Percentiles rank a stretch among this genome's conserved stretches.
These are phyloP conservation scores for Tetrahymena thermophila DNA, from an alignment of 73 alveolate species.

Conservation along the genomic window DNA sequence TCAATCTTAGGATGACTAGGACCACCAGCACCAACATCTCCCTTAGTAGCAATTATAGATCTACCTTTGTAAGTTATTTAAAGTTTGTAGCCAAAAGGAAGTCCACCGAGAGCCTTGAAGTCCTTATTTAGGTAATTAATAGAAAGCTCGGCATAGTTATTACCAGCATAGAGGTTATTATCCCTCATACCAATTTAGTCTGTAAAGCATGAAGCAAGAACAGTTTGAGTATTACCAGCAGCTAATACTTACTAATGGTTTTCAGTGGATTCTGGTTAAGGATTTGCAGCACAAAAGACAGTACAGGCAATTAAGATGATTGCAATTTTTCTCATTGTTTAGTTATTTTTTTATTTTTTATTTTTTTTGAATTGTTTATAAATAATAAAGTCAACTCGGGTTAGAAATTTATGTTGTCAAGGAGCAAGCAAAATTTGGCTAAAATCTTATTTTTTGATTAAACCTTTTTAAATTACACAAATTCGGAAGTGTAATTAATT, in stretches of 20 bases:
- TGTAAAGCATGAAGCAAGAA: constrained; percentile 40
- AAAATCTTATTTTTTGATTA: background rate
- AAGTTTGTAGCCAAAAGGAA: constrained; percentile 42
- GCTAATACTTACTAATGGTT: background rate
- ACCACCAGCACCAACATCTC: constrained; percentile 73
- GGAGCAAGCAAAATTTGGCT: background rate
- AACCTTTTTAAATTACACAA: background rate
- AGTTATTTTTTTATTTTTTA: background rate
- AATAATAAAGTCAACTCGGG: background rate
- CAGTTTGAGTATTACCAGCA: constrained; percentile 12
- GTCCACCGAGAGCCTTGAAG: constrained; percentile 57
- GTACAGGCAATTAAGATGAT: background rate
- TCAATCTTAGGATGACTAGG: constrained; percentile 57
- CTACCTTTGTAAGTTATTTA: constrained; percentile 54
- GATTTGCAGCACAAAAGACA: background rate
- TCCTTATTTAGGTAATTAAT: constrained; percentile 23
- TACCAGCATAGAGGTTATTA: constrained; percentile 55
- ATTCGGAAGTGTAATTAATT: background rate
- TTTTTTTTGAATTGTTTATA: background rate
- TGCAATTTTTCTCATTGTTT: background rate
- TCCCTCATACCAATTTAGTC: constrained; percentile 47
- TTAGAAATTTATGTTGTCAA: background rate
- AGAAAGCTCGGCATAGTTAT: constrained; percentile 60
- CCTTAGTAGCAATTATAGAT: constrained; percentile 53
- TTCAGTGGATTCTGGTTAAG: background rate